phyloP scores from a whole-genome alignment of 192 early-diverging fungal genomes.

The Backusella sp. region DNA sequence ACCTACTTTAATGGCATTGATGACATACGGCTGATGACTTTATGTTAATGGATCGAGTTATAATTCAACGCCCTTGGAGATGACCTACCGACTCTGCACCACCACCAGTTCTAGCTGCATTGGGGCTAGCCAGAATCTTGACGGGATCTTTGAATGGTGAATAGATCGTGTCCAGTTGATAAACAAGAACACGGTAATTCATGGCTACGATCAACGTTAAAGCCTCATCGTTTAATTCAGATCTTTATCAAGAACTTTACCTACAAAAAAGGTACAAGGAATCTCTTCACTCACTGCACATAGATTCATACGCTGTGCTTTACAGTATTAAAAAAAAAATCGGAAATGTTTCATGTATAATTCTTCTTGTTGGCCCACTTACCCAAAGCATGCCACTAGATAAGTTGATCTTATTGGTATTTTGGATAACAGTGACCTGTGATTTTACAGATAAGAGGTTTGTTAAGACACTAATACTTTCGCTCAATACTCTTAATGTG shows the following conservation, averaged over 20 bases:
- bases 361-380: not conserved
- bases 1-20: conserved; percentile 61
- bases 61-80: not conserved
- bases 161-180: conserved; percentile 25
- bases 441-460: not conserved
- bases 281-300: conserved; percentile 37
- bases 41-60: not conserved
- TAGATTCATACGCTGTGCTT: conserved; percentile 44
- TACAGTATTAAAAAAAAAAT: not conserved
- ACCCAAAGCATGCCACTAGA: conserved; percentile 20
- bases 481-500: not conserved
- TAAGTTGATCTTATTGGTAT: conserved; percentile 11
- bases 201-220: conserved; percentile 23
- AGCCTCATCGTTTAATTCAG: not conserved
- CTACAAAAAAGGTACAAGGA: conserved; percentile 39
- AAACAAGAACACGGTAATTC: conserved; percentile 32
- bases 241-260: conserved; percentile 17
- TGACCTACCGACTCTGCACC: not conserved
- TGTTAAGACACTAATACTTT: not conserved
- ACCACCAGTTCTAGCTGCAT: not conserved
- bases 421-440: conserved; percentile 22
- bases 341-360: no score
- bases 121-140: conserved; percentile 21
- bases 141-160: conserved; percentile 22
- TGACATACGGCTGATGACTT: conserved; percentile 25